Percentiles rank a stretch among this genome's conserved stretches.
These are phyloP conservation scores for Myxozyma neotropica DNA, from an alignment of 805 yeast species.

Conservation along the genomic window DNA sequence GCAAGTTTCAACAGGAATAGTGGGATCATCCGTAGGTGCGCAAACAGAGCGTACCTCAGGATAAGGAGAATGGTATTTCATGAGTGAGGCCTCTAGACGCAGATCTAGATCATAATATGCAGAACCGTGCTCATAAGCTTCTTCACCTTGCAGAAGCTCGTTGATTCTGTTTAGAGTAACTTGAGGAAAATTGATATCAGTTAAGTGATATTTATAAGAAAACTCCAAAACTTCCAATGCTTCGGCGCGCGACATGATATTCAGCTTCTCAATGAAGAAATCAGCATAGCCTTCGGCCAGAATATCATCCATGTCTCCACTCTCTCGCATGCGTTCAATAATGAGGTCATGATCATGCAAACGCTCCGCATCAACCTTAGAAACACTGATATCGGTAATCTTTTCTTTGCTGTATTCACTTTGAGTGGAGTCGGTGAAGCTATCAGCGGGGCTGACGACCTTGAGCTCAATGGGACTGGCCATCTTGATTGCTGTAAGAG, in stretches of 20 bases:
- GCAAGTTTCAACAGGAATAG: conserved; percentile 52
- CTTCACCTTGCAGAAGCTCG: conserved; percentile 39
- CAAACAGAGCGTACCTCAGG: conserved; percentile 53
- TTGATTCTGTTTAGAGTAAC: conserved; percentile 44
- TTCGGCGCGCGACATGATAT: conserved; percentile 43
- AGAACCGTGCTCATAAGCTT: conserved; percentile 31
- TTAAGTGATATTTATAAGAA: conserved; percentile 45
- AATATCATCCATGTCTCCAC: conserved; percentile 34
- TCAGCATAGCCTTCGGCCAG: conserved; percentile 34
- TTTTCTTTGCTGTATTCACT: conserved; percentile 14
- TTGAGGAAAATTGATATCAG: conserved; percentile 52
- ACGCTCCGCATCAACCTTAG: background rate
- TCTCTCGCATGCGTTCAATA: conserved; percentile 22
- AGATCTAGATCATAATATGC: conserved; percentile 40
- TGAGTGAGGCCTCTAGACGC: conserved; percentile 50
- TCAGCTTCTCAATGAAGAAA: conserved; percentile 50
- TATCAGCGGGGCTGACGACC: too few species aligned
- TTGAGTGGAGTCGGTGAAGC: conserved; percentile 4
- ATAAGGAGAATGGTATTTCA: conserved; percentile 53
- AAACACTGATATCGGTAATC: background rate
- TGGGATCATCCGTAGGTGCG: conserved; percentile 49
- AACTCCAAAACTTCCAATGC: conserved; percentile 46
- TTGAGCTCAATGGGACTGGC: too few species aligned
- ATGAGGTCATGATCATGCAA: conserved; percentile 13
- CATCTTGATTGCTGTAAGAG: too few species aligned